Conservation (phyloP, 352 stramenopile genomes). For the Phytophthora tentaculata region DNA sequence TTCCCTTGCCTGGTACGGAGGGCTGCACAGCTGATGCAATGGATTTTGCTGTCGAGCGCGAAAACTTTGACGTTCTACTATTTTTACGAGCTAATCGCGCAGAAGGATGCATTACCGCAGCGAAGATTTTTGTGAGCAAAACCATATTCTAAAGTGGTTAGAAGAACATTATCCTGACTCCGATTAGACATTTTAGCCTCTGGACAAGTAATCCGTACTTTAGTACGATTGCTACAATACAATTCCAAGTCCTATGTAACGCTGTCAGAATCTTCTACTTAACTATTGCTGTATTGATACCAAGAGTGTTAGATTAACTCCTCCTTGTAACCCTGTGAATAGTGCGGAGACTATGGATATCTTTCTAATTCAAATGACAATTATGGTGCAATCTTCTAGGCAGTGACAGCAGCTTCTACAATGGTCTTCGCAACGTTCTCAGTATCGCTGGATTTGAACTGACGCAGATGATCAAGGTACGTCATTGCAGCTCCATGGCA, state of each 20-base stretch:
- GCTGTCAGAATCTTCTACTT: too few relatives aligned
- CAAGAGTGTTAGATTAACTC: too few relatives aligned
- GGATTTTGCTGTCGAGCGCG: background rate
- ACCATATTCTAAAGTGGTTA: background rate
- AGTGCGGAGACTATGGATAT: too few relatives aligned
- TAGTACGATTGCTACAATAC: too few relatives aligned
- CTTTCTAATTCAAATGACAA: too few relatives aligned
- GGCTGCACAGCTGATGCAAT: background rate
- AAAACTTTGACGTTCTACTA: background rate
- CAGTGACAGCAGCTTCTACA: conserved; percentile 15
- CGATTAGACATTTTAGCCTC: too few relatives aligned
- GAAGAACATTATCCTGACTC: background rate
- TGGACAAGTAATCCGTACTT: too few relatives aligned
- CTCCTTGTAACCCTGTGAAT: too few relatives aligned
- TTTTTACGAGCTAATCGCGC: background rate
- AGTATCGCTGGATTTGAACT: conserved; percentile 37
- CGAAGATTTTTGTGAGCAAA: background rate
- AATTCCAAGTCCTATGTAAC: too few relatives aligned
- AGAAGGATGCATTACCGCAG: background rate
- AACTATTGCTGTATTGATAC: too few relatives aligned
- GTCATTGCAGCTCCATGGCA: conserved; percentile 60
- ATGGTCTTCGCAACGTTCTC: background rate
- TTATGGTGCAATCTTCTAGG: conserved; percentile 18
- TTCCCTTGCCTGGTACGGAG: too few relatives aligned
- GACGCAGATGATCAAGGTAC: conserved; percentile 69